Evolutionary conservation across 1,284 basidiomycete genomes (phyloP).

Genomic region (Lentinus polychrous): DNA sequence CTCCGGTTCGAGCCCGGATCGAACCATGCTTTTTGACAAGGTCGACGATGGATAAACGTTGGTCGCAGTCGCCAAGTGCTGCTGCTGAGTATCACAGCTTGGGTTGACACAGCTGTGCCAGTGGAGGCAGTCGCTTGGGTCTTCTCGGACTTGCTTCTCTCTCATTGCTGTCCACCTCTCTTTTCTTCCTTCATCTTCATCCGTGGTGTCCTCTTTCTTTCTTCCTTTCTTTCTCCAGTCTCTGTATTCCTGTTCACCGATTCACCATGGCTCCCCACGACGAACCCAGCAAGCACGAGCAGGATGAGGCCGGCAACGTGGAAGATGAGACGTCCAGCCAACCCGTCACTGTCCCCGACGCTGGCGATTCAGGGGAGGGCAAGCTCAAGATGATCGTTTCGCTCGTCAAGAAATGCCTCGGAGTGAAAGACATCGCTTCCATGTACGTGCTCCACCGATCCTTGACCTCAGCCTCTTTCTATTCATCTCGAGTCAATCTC

Average conservation of each 20-base stretch:
- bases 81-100: too few species aligned
- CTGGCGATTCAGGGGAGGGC: slow-evolving; percentile 71
- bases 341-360: slow-evolving; percentile 69
- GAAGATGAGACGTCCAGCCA: slow-evolving; percentile 43
- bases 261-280: background rate
- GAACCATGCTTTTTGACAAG: slow-evolving; percentile 6
- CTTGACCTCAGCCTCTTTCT: background rate
- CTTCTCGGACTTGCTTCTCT: background rate
- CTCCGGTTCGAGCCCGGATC: slow-evolving; percentile 12
- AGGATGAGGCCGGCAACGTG: slow-evolving; percentile 3
- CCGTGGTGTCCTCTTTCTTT: background rate
- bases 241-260: background rate
- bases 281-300: background rate
- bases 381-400: slow-evolving; percentile 88
- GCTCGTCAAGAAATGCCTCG: slow-evolving; percentile 80
- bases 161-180: background rate
- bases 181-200: background rate
- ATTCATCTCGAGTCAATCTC: too few species aligned
- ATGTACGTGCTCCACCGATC: slow-evolving; percentile 47
- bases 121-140: too few species aligned
- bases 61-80: too few species aligned
- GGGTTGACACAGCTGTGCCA: too few species aligned
- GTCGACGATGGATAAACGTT: background rate
- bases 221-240: slow-evolving; percentile 4
- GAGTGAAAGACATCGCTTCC: slow-evolving; percentile 87